A percentile compares a stretch with the other conserved stretches of the same genome.
Evolutionary conservation across 2,329 filamentous ascomycete genomes (phyloP).

Genomic region (Hypocreales sp.): DNA sequence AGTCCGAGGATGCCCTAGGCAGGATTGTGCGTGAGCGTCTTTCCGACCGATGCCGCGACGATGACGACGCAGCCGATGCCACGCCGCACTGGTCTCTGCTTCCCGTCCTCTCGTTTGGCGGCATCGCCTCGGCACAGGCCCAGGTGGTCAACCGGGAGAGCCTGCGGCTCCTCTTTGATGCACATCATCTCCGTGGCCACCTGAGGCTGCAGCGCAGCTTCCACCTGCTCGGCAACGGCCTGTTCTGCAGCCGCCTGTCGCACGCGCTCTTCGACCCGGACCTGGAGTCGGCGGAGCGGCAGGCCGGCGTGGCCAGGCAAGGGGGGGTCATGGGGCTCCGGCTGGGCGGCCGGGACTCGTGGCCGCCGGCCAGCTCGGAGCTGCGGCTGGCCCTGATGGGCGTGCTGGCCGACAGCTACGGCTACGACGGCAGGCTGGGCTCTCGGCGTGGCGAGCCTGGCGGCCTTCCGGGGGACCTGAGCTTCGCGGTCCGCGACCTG

Average conservation of each 20-base stretch:
- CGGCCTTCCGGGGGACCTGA: slow-evolving; percentile 51
- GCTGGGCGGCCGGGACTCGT: slow-evolving; percentile 63
- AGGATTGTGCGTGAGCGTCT: slow-evolving; percentile 24
- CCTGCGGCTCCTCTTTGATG: slow-evolving; percentile 57
- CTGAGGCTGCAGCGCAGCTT: slow-evolving; percentile 63
- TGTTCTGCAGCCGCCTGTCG: slow-evolving; percentile 66
- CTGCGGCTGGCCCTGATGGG: slow-evolving; percentile 80
- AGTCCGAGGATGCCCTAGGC: slow-evolving; percentile 19
- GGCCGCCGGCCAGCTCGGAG: slow-evolving; percentile 91
- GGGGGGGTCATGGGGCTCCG: slow-evolving; percentile 69
- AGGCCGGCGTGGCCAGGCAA: slow-evolving; percentile 49
- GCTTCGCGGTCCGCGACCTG: slow-evolving; percentile 75
- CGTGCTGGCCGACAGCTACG: slow-evolving; percentile 62
- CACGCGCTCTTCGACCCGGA: slow-evolving; percentile 77
- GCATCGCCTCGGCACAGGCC: slow-evolving; percentile 59
- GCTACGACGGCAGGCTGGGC: slow-evolving; percentile 9
- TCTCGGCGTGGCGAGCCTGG: slow-evolving; percentile 14
- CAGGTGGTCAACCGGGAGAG: slow-evolving; percentile 63
- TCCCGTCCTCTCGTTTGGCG: slow-evolving; percentile 60
- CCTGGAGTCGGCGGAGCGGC: slow-evolving; percentile 62
- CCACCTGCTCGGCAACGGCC: slow-evolving; percentile 70
- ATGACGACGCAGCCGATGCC: slow-evolving; percentile 14
- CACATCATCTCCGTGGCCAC: slow-evolving; percentile 57
- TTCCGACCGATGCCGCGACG: slow-evolving; percentile 11
- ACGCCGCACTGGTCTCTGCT: slow-evolving; percentile 42